These are phyloP conservation scores for Funneliformis mosseae DNA, from an alignment of 192 early-diverging fungal species.

Conservation along the genomic window DNA sequence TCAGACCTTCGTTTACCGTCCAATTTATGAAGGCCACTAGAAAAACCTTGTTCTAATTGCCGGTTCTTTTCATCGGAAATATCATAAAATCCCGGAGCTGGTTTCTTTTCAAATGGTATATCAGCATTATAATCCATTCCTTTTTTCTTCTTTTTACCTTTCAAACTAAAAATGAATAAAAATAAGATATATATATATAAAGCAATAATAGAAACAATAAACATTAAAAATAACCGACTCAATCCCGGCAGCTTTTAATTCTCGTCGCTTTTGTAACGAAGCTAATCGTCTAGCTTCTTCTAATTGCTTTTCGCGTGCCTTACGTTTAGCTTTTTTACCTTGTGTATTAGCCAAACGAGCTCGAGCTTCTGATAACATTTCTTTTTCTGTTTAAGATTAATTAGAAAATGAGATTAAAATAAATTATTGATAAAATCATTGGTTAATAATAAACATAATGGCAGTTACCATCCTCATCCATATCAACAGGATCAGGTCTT, in stretches of 20 bases:
- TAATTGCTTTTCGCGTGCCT: slow-evolving; percentile 95
- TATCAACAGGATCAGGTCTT: slow-evolving; percentile 96
- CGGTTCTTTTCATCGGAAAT: slow-evolving; percentile 81
- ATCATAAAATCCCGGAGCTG: slow-evolving; percentile 91
- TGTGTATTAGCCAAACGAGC: slow-evolving; percentile 99
- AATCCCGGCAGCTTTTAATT: slow-evolving; percentile 98
- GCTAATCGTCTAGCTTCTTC: slow-evolving; percentile 93
- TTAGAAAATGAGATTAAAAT: slow-evolving; percentile 4
- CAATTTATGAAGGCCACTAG: slow-evolving; percentile 77
- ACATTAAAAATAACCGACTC: slow-evolving; percentile 48
- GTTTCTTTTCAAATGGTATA: slow-evolving; percentile 90
- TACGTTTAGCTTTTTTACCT: slow-evolving; percentile 99
- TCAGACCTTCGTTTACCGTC: slow-evolving; percentile 86
- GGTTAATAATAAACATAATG: background rate
- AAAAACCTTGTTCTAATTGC: slow-evolving; percentile 63
- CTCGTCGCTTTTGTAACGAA: slow-evolving; percentile 88
- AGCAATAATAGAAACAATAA: background rate
- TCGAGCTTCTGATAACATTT: slow-evolving; percentile 98
- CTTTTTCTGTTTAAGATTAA: slow-evolving; percentile 72
- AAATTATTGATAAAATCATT: background rate
- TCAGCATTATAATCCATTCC: slow-evolving; percentile 95
- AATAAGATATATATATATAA: background rate
- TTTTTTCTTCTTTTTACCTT: slow-evolving; percentile 70
- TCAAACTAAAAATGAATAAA: slow-evolving; percentile 35
- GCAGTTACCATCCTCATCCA: slow-evolving; percentile 88